phyloP scores from a whole-genome alignment of 225 moss, liverwort and hornwort genomes.

The Anthoceros angustus region DNA sequence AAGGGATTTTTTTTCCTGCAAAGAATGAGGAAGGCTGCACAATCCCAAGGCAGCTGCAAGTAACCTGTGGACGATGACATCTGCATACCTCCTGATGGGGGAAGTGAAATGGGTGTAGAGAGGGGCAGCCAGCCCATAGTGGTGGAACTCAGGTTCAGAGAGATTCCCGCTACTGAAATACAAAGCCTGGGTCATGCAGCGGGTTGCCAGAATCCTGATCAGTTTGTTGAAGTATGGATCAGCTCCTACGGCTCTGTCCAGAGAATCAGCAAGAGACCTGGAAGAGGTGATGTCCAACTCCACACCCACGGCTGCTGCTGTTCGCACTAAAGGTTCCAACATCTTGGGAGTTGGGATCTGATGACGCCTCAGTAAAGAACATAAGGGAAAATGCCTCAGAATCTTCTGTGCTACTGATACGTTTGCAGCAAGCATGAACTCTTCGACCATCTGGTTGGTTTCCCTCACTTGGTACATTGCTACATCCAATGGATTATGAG shows the following conservation, averaged over 20 bases:
- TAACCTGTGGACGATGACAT: conserved; percentile 90
- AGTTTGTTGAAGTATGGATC: conserved; percentile 99
- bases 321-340: conserved; percentile 81
- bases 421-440: conserved; percentile 99
- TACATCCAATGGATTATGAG: conserved; percentile 99
- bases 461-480: conserved; percentile 99
- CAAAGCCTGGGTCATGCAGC: conserved; percentile 99
- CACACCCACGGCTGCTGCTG: conserved; percentile 82
- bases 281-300: conserved; percentile 81
- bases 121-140: conserved; percentile 91
- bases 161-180: conserved; percentile 93
- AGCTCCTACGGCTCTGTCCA: conserved; percentile 68
- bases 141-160: conserved; percentile 74
- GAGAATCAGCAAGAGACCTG: conserved; percentile 81
- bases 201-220: conserved; percentile 88
- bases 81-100: conserved; percentile 99
- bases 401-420: conserved; percentile 89
- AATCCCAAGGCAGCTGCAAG: conserved; percentile 87
- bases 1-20: conserved; percentile 61
- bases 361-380: conserved; percentile 80
- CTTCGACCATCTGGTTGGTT: conserved; percentile 99
- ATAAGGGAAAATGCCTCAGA: conserved; percentile 63
- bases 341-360: conserved; percentile 89
- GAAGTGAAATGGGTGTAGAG: conserved; percentile 98
- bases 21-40: conserved; percentile 53